Evolutionary conservation across 352 stramenopile genomes (phyloP), one percentile per base, ranked within the genome.

Genomic region (Globisporangium perplexum): DNA sequence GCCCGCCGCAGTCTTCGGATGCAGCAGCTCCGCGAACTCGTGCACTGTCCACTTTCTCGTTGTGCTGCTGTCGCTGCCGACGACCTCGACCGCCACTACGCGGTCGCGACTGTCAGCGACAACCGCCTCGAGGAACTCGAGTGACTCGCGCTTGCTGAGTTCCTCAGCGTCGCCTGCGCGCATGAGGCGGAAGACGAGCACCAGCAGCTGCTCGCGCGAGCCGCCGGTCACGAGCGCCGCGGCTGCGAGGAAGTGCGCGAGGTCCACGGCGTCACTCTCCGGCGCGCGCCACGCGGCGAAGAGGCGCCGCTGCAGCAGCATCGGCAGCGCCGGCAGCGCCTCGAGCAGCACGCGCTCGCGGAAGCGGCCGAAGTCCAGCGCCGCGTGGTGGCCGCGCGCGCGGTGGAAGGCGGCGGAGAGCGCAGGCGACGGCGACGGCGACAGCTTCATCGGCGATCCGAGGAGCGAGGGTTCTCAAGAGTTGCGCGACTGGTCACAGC

Each of bases 171-270:
- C 38, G 17, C 50, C 31, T 2, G 45, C 31, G 50, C 63, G 62
- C 53, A 77, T 68, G 23, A 81, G 59, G 55, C 72, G 62, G 31
- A 75, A 86, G 12, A 69, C 50, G 39, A 79, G 71, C 24, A 38
- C 43, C n/a, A 85, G 41, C 11, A 74, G 72, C 44, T 83, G 70
- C n/a, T 76, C 63, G 4, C 53, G 68, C 7, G 63, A 67, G 15
- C 74, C 63, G 57, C 73, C 79, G 20, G 33, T 54, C 6, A 61
- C 57, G 31, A 66, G 50, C 39, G 58, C 44, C 11, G 76, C 45
- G 26, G 65, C 70, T 10, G 63, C 55, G 28, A 74, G 48, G 38
- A 86, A 86, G 39, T 76, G 68, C 15, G 66, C 57, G 20, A 71
- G 53, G 2, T 63, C 39, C 48, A 62, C 68, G 22, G 62, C 54